A percentile compares a stretch with the other conserved stretches of the same genome.
These are phyloP conservation scores for Solanum hybrid DNA, from an alignment of 305 asterid genomes.

Conservation along the genomic window DNA sequence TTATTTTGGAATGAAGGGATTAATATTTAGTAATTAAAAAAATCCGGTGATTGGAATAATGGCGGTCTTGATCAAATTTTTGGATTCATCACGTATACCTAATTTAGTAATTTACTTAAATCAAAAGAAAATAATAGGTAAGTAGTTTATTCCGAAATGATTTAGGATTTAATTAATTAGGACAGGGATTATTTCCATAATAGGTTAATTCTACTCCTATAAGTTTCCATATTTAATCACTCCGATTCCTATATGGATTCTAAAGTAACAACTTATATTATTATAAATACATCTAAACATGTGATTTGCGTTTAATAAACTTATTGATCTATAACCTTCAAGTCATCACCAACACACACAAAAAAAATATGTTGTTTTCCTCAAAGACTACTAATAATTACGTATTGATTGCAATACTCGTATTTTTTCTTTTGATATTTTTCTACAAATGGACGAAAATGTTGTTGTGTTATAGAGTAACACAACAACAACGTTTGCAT, in stretches of 20 bases:
- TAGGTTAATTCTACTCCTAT: neutral
- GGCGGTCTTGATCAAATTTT: neutral
- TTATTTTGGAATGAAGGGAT: neutral
- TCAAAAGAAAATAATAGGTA: neutral
- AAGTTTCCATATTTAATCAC: neutral
- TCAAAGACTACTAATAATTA: neutral
- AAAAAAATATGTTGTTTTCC: neutral
- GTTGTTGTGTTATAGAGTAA: neutral
- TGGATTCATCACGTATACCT: neutral
- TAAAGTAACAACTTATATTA: neutral
- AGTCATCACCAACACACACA: neutral
- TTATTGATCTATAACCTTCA: neutral
- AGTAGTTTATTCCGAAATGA: neutral
- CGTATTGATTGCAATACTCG: neutral
- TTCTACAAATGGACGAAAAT: neutral
- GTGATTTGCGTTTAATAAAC: neutral
- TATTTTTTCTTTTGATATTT: neutral
- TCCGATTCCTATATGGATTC: neutral
- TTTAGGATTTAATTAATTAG: neutral
- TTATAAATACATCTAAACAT: neutral
- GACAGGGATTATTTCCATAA: neutral
- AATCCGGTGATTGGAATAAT: neutral
- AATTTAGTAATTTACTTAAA: neutral
- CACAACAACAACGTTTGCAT: neutral
- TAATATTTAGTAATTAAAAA: neutral